Base-by-base conservation (phyloP, 148 eudicot species). In the Fallopia convolvulus region DNA sequence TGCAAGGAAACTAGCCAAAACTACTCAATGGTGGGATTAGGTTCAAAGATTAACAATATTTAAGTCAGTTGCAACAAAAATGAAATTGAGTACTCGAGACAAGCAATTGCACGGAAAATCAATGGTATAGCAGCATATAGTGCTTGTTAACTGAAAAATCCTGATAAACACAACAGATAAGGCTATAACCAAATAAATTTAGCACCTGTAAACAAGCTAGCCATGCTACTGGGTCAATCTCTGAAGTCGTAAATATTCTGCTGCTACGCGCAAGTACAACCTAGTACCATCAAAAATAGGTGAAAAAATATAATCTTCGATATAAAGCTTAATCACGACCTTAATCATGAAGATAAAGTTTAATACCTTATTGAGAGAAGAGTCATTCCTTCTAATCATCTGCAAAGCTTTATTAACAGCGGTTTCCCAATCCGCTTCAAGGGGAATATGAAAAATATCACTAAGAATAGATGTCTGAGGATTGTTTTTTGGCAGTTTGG, bases 211-310 rank as follows among this genome's bases (percentile, higher is more conserved):
- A 90, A 83, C 87, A 83, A 78, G 92, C 87, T 76, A 96, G 78
- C 99, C 94, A 96, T 70, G 86, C 83, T 79, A 93, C 81, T 40
- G 99, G 98, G 78, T 96, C 91, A 52, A 96, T 88, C 76, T 90
- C 93, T 55, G 84, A 80, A 0, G 87, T 53, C 15, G 99, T 89
- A 72, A 84, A 71, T 47, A 96, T 88, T 81, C 89, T 86, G 88
- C 91, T 96, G 83, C 99, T 90, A 75, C 99, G 99, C 71, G 99
- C 99, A 85, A 96, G 97, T 75, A 96, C 99, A 83, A 88, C 98
- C 99, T 95, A 82, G 44, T 36, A 68, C 3, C 15, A 74, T 44
- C 8, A 44, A 7, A 44, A 9, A 44, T 44, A 44, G 4, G 39
- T 0, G 2, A 36, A 36, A 36, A 36, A 44, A 44, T 0, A 44